These are phyloP conservation scores for Yamadazyma ubonensis DNA, from an alignment of 805 yeast species.

Conservation along the genomic window DNA sequence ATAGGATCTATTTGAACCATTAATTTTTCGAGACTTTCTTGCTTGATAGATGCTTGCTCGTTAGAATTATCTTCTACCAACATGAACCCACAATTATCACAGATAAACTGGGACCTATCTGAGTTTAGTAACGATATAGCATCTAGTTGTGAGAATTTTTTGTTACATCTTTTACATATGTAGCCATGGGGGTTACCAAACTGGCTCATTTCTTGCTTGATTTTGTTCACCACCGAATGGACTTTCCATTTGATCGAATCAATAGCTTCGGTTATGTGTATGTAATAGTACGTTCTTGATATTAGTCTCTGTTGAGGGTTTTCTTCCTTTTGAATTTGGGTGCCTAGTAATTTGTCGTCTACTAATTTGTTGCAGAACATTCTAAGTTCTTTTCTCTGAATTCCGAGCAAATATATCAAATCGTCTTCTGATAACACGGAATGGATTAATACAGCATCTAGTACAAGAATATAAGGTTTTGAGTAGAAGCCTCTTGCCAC, in stretches of 20 bases:
- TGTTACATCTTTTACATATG: conserved; percentile 81
- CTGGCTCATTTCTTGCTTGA: conserved; percentile 80
- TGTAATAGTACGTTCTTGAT: conserved; percentile 77
- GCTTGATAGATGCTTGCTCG: conserved; percentile 75
- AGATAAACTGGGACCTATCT: conserved; percentile 76
- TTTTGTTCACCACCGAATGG: conserved; percentile 73
- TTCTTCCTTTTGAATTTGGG: conserved; percentile 62
- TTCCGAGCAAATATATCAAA: conserved; percentile 72
- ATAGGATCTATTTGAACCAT: conserved; percentile 91
- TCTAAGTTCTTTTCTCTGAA: conserved; percentile 83
- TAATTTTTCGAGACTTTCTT: conserved; percentile 73
- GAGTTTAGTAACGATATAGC: conserved; percentile 80
- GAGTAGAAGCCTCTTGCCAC: conserved; percentile 88
- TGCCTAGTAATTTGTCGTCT: conserved; percentile 77
- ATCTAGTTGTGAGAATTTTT: conserved; percentile 81
- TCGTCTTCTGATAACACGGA: conserved; percentile 93
- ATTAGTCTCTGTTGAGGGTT: conserved; percentile 61
- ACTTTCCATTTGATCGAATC: conserved; percentile 97
- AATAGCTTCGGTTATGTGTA: conserved; percentile 89
- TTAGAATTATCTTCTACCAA: conserved; percentile 87
- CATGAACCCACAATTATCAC: conserved; percentile 77
- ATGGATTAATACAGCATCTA: conserved; percentile 86
- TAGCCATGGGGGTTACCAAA: conserved; percentile 93
- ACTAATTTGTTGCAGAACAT: conserved; percentile 75
- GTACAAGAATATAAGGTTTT: conserved; percentile 73